A percentile compares a stretch with the other conserved stretches of the same genome.
These are phyloP conservation scores for Rickenella mellea DNA, from an alignment of 768 basidiomycete species.

Conservation along the genomic window DNA sequence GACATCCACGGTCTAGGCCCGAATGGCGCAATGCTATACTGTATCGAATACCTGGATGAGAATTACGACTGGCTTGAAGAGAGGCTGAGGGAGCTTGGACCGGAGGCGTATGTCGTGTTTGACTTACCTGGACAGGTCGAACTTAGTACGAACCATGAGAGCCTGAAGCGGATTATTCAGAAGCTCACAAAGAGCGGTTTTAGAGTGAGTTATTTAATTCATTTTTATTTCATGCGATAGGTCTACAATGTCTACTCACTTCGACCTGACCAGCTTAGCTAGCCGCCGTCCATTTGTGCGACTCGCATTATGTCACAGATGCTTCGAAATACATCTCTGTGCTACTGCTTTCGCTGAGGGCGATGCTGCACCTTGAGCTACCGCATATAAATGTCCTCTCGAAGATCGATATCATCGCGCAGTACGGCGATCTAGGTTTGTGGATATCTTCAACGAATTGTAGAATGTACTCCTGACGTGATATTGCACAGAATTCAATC, in stretches of 20 bases:
- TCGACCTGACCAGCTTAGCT: conserved; percentile 44
- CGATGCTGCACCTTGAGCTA: conserved; percentile 98
- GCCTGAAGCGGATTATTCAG: conserved; percentile 71
- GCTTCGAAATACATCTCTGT: conserved; percentile 92
- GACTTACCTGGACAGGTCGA: conserved; percentile 98
- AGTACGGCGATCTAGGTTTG: conserved; percentile 87
- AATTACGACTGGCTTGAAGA: conserved; percentile 87
- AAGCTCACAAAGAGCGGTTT: conserved; percentile 67
- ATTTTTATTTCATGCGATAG: background rate
- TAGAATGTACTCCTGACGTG: conserved; percentile 2
- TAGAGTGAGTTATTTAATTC: conserved; percentile 52
- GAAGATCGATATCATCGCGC: conserved; percentile 84
- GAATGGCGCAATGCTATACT: conserved; percentile 93
- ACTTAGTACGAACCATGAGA: conserved; percentile 90
- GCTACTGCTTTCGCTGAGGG: conserved; percentile 81
- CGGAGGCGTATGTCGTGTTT: conserved; percentile 82
- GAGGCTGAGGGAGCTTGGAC: conserved; percentile 50
- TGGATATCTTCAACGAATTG: conserved; percentile 4
- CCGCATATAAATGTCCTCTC: conserved; percentile 97
- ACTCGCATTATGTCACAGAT: conserved; percentile 96
- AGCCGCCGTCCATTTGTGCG: conserved; percentile 90
- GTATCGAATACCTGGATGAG: conserved; percentile 93
- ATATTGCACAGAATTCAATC: conserved; percentile 70
- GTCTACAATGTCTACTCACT: background rate
- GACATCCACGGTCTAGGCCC: conserved; percentile 76